A percentile compares a stretch with the other conserved stretches of the same genome.
Conservation (phyloP, 441 rosid genomes). For the Rhodomyrtus psidioides region DNA sequence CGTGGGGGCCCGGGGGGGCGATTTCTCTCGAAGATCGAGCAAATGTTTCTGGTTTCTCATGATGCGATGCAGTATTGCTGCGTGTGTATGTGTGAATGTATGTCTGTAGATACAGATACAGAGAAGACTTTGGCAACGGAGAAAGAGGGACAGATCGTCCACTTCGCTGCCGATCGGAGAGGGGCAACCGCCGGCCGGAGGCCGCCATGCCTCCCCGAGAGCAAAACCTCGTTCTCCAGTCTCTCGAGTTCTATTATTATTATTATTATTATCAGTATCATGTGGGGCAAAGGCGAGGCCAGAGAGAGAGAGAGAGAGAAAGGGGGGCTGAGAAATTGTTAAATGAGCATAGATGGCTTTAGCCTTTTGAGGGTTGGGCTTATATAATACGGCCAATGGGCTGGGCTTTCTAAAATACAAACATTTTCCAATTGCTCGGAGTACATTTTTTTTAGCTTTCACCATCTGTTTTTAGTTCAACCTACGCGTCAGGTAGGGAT, state of each 20-base stretch:
- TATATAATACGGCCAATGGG: neutral
- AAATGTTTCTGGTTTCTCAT: neutral
- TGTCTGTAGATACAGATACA: neutral
- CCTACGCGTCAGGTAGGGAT: fast-evolving
- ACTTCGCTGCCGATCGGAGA: neutral
- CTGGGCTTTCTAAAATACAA: neutral
- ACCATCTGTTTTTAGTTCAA: neutral
- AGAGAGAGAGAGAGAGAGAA: neutral
- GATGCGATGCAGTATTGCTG: neutral
- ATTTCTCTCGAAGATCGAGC: neutral
- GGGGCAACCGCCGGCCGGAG: neutral
- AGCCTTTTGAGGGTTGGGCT: neutral
- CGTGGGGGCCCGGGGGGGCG: neutral
- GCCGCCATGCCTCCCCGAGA: neutral
- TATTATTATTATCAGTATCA: neutral
- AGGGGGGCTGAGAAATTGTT: neutral
- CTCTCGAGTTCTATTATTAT: neutral
- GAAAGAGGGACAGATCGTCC: neutral
- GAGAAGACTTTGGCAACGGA: neutral
- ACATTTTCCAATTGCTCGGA: neutral
- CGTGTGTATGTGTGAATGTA: neutral
- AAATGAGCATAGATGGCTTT: neutral
- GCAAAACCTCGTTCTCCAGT: neutral
- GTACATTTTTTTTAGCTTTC: neutral
- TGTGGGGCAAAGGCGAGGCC: neutral